Conservation (phyloP, 441 rosid genomes). For the Populus hybrid region DNA sequence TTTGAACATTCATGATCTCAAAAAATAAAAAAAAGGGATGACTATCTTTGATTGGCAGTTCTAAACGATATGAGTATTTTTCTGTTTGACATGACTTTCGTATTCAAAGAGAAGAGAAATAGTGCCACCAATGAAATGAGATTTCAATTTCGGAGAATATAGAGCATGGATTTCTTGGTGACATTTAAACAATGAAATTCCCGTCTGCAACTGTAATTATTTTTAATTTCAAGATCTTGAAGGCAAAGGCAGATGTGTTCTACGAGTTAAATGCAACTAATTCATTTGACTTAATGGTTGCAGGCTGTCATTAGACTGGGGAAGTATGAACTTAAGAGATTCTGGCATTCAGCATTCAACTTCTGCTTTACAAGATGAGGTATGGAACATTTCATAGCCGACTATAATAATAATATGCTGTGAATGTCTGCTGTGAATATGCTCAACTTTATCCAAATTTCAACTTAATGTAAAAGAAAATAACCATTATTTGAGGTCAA, state of each 20-base stretch:
- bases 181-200: not conserved
- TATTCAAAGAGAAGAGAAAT: not conserved
- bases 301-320: slow-evolving; percentile 55
- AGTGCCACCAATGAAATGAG: not conserved
- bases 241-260: not conserved
- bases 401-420: not conserved
- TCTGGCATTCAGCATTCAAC: slow-evolving; percentile 54
- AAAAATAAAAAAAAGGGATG: not conserved
- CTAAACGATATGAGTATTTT: not conserved
- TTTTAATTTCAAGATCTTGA: not conserved
- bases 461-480: not conserved
- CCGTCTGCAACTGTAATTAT: not conserved
- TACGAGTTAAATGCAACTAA: not conserved
- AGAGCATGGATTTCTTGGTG: not conserved
- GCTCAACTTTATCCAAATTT: not conserved
- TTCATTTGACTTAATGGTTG: slow-evolving; percentile 4
- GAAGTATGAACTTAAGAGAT: slow-evolving; percentile 43
- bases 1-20: not conserved
- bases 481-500: not conserved
- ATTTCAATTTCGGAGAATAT: not conserved
- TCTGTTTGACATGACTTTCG: not conserved
- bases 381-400: slow-evolving; percentile 24
- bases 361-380: slow-evolving; percentile 91
- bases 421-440: no score
- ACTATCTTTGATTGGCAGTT: not conserved